phyloP scores from a whole-genome alignment of 2,329 filamentous ascomycete genomes.

The Gliomastix tumulicola region DNA sequence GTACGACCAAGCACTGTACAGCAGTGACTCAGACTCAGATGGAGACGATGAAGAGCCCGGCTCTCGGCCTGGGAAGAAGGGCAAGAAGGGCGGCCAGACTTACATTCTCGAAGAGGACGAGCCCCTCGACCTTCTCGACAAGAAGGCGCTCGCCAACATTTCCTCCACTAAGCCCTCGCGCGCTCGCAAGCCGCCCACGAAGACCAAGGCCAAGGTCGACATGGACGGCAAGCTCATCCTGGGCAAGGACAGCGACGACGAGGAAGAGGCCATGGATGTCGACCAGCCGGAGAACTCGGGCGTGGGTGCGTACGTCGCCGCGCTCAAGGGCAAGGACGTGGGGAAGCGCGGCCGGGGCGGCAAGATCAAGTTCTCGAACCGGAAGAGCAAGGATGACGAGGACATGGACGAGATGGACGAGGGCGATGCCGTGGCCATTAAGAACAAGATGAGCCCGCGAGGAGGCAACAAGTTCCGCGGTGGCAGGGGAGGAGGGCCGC shows the following conservation, averaged over 20 bases:
- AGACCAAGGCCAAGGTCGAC: slow-evolving; percentile 61
- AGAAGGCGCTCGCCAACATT: slow-evolving; percentile 84
- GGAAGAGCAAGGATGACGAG: slow-evolving; percentile 37
- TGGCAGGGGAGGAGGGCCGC: slow-evolving; percentile 21
- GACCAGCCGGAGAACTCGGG: slow-evolving; percentile 55
- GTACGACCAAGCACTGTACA: slow-evolving; percentile 94
- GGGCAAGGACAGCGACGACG: slow-evolving; percentile 47
- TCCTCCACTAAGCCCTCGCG: slow-evolving; percentile 79
- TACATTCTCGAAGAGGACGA: slow-evolving; percentile 96
- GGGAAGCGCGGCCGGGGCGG: slow-evolving; percentile 59
- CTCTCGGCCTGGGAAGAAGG: slow-evolving; percentile 45
- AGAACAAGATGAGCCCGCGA: slow-evolving; percentile 37
- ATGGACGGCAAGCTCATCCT: slow-evolving; percentile 77
- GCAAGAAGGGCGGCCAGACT: slow-evolving; percentile 57
- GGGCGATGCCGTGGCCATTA: slow-evolving; percentile 43
- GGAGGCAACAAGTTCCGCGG: slow-evolving; percentile 17
- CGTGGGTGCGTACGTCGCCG: slow-evolving; percentile 63
- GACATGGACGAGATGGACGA: slow-evolving; percentile 49
- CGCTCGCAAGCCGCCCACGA: slow-evolving; percentile 46
- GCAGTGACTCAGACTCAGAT: slow-evolving; percentile 57
- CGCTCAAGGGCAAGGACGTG: slow-evolving; percentile 60
- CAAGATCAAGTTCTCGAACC: slow-evolving; percentile 66
- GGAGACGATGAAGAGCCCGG: slow-evolving; percentile 46
- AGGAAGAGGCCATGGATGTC: slow-evolving; percentile 53
- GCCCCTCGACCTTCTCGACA: slow-evolving; percentile 87